Base-by-base conservation (phyloP, 108 stramenopile genomes). In the Skeletonema marinoi region DNA sequence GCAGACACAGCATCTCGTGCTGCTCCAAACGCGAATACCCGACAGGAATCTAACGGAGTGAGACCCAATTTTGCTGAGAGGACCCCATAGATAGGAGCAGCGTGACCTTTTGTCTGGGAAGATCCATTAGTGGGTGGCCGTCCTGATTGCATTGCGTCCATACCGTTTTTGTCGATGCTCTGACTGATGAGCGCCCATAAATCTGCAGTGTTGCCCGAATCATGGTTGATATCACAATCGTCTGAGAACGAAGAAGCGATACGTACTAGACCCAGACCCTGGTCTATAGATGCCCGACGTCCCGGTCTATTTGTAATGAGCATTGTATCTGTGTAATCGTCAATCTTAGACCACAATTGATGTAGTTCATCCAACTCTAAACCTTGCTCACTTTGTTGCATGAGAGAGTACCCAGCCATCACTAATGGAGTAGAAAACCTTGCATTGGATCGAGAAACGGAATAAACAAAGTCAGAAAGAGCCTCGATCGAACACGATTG, bases 1-100 rank as follows among this genome's bases (percentile, higher is more conserved):
- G 94, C 90, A 38, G 91, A 92, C 17, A 93, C 88, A 63, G 90
- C 78, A 77, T 95, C 94, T 38, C 94, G 84, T 2, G 92, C 90
- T 32, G 84, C 82, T 66, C 91, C 87, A 73, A 86, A 94, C 30
- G 85, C 89, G 65, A 87, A 87, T 16, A 94, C 61, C 17, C 79
- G 83, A 46, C 88, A 85, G 11, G 81, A 73, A 58, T 89, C 84
- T 3, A 74, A 56, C 6, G 71, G 74, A 75, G 71, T 44, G 29
- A 80, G 61, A 0, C 80, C 87, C 60, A 92, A 48, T 5, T 63
- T 62, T 1, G 80, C 83, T 9, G 80, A 80, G 6, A 88, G 48
- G 32, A 85, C 76, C 12, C 93, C 93, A 70, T 89, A 80, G 5
- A 92, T 71, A 14, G 90, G 85, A 17, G 87, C 86, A 14, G 88